phyloP scores from a whole-genome alignment of 2,329 filamentous ascomycete species.

The Diaporthe citrichinensis region DNA sequence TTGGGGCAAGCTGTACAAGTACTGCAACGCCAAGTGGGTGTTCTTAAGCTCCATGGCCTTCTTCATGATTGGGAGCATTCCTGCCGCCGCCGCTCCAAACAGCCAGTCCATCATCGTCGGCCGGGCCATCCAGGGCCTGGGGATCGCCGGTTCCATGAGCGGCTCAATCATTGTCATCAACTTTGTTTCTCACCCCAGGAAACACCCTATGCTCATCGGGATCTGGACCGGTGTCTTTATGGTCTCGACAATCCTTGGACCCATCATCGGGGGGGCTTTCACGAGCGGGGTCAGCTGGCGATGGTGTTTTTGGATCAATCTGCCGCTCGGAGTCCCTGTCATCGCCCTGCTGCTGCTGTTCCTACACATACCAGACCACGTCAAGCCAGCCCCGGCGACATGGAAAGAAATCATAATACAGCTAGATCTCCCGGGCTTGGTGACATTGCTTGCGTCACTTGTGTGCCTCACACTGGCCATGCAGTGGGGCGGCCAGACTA shows the following conservation, averaged over 20 bases:
- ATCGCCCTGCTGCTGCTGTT: constrained; percentile 15
- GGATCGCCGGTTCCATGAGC: constrained; percentile 21
- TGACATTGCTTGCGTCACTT: not conserved
- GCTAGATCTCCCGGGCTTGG: constrained; percentile 21
- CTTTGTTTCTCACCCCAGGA: constrained; percentile 28
- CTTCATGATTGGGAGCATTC: constrained; percentile 34
- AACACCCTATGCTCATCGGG: constrained; percentile 33
- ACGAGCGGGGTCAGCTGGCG: constrained; percentile 69
- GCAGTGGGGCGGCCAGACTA: constrained; percentile 30
- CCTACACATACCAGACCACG: constrained; percentile 14
- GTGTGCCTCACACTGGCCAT: constrained; percentile 29
- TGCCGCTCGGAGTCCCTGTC: constrained; percentile 44
- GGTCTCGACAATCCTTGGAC: constrained; percentile 58
- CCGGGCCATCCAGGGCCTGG: constrained; percentile 36
- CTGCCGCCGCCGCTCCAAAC: constrained; percentile 33
- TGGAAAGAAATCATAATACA: constrained; percentile 34
- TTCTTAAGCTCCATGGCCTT: not conserved
- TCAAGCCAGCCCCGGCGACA: constrained; percentile 13
- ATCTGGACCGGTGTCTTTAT: constrained; percentile 28
- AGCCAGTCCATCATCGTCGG: constrained; percentile 36
- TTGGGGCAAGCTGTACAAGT: too few species aligned
- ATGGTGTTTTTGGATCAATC: constrained; percentile 64
- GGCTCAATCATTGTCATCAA: constrained; percentile 39
- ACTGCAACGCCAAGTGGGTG: too few species aligned
- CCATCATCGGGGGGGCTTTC: constrained; percentile 70